Evolutionary conservation across 1,284 basidiomycete species (phyloP).

Genomic region (Malassezia psittaci): DNA sequence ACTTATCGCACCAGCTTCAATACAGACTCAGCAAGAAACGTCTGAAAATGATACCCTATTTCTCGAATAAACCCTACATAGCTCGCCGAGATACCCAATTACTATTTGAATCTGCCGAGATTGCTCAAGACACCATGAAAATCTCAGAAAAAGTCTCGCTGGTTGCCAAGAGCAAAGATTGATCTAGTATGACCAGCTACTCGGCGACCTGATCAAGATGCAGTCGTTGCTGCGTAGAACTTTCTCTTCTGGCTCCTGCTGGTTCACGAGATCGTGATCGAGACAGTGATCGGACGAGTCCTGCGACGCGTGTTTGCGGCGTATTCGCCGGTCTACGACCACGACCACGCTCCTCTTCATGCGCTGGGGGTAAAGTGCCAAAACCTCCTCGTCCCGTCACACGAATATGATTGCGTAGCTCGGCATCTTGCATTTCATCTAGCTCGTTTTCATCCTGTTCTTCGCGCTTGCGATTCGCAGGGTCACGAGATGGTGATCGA

Average conservation of each 20-base stretch:
- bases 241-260: conserved; percentile 2
- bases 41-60: too few relatives aligned
- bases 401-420: conserved; percentile 50
- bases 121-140: too few relatives aligned
- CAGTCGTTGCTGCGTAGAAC: background rate
- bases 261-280: conserved; percentile 42
- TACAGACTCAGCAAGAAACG: too few relatives aligned
- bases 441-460: conserved; percentile 21
- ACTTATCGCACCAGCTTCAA: too few relatives aligned
- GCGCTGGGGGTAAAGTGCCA: conserved; percentile 54
- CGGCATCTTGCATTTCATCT: conserved; percentile 50
- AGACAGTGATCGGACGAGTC: conserved; percentile 32
- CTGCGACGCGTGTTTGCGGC: conserved; percentile 16
- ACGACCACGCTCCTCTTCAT: conserved; percentile 25
- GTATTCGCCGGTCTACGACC: background rate
- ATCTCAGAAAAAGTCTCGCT: too few relatives aligned
- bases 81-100: too few relatives aligned
- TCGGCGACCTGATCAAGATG: conserved; percentile 8
- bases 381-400: conserved; percentile 61
- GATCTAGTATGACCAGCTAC: background rate
- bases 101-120: too few relatives aligned
- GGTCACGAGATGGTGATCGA: conserved; percentile 59
- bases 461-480: conserved; percentile 44
- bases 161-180: too few relatives aligned
- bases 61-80: too few relatives aligned